Conservation (phyloP, 768 basidiomycete genomes). For the Tylopilus rubrobrunneus region DNA sequence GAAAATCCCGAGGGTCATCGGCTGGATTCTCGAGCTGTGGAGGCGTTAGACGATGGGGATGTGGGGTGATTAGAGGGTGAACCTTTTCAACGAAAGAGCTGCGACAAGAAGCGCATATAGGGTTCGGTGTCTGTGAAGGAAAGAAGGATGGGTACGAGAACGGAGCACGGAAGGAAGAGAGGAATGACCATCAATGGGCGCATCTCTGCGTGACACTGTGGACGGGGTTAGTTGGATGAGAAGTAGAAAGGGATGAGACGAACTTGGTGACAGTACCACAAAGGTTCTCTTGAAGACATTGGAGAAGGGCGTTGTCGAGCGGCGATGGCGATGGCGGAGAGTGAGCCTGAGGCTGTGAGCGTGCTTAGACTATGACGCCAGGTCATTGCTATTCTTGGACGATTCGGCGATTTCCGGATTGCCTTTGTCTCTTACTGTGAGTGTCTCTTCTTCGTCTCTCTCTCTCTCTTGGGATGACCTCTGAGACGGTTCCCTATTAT, state of each 20-base stretch:
- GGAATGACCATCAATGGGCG: constrained; percentile 74
- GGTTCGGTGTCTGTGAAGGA: constrained; percentile 62
- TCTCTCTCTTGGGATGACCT: no score
- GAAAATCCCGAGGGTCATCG: constrained; percentile 75
- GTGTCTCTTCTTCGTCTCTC: no score
- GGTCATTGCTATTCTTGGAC: neutral
- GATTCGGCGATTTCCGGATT: constrained; percentile 16
- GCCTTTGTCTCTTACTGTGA: neutral
- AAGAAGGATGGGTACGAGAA: constrained; percentile 3
- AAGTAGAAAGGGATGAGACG: constrained; percentile 5
- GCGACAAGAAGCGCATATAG: constrained; percentile 78
- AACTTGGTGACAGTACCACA: constrained; percentile 81
- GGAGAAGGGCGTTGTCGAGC: neutral
- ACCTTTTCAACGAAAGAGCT: constrained; percentile 82
- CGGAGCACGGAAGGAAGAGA: neutral
- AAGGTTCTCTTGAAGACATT: constrained; percentile 72
- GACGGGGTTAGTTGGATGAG: constrained; percentile 8
- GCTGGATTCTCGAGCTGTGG: constrained; percentile 66
- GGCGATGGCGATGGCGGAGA: constrained; percentile 4
- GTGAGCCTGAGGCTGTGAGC: neutral
- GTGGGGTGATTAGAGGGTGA: neutral
- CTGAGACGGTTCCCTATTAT: no score
- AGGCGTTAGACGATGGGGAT: constrained; percentile 1
- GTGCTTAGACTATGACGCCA: constrained; percentile 6
- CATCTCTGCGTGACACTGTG: constrained; percentile 86